These are phyloP conservation scores for Fusarium fujikuroi DNA, from an alignment of 2,329 filamentous ascomycete genomes.

Conservation along the genomic window DNA sequence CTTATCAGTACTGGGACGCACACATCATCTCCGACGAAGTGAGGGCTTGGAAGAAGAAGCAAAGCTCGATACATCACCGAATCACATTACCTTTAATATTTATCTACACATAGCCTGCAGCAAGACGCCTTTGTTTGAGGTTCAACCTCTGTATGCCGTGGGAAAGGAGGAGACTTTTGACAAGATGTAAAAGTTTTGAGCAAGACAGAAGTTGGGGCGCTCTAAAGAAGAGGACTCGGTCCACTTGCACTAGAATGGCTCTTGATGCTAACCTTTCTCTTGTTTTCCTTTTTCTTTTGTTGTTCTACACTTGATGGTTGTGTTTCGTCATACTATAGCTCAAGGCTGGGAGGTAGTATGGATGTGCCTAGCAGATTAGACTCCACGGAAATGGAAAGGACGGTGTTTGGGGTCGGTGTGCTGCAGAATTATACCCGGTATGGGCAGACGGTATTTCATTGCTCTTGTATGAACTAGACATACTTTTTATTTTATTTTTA, in stretches of 20 bases:
- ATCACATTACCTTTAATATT: not conserved
- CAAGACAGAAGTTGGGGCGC: slow-evolving; percentile 8
- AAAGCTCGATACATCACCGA: not conserved
- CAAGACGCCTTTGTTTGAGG: not conserved
- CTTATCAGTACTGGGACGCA: not conserved
- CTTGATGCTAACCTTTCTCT: not conserved
- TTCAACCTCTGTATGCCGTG: slow-evolving; percentile 21
- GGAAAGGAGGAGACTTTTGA: slow-evolving; percentile 18
- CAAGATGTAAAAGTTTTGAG: slow-evolving; percentile 13
- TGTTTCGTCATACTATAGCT: slow-evolving; percentile 14
- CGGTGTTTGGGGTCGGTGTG: slow-evolving; percentile 39
- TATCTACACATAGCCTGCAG: not conserved
- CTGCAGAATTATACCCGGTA: slow-evolving; percentile 45
- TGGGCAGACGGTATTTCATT: slow-evolving; percentile 34
- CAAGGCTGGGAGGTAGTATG: slow-evolving; percentile 21
- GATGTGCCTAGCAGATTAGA: slow-evolving; percentile 35
- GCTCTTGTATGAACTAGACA: slow-evolving; percentile 25
- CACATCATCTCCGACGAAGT: not conserved
- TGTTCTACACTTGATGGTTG: slow-evolving; percentile 6
- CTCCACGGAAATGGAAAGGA: slow-evolving; percentile 35
- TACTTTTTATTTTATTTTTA: not conserved
- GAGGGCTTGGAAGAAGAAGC: not conserved
- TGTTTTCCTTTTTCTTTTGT: slow-evolving; percentile 20
- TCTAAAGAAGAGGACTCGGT: slow-evolving; percentile 17
- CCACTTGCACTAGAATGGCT: slow-evolving; percentile 35